Evolutionary conservation across 441 rosid genomes (phyloP).

Genomic region (Bocquillonia castaneifolia): DNA sequence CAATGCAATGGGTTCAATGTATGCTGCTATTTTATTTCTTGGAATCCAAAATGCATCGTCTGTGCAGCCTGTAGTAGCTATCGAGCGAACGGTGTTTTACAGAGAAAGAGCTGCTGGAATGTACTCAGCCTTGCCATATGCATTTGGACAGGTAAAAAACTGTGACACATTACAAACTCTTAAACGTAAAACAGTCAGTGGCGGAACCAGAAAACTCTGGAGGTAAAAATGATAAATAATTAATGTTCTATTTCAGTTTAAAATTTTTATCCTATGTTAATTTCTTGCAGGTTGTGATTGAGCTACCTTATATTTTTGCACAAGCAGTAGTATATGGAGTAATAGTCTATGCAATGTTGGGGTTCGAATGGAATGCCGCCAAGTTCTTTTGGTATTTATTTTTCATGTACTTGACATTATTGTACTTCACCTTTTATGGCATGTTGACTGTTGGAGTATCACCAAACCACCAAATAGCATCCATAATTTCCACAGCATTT

Average conservation of each 20-base stretch:
- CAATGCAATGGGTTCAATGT: conserved; percentile 64
- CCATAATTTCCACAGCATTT: conserved; percentile 45
- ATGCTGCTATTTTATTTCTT: conserved; percentile 52
- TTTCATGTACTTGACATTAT: conserved; percentile 54
- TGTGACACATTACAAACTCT: background rate
- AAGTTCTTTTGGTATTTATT: conserved; percentile 75
- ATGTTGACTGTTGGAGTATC: conserved; percentile 68
- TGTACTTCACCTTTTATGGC: conserved; percentile 72
- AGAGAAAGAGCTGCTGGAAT: conserved; percentile 69
- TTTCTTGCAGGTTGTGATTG: conserved; percentile 44
- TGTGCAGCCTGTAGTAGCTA: conserved; percentile 52
- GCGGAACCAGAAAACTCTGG: no score
- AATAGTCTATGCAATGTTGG: conserved; percentile 62
- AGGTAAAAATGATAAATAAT: no score
- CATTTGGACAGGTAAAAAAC: conserved; percentile 45
- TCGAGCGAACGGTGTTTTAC: conserved; percentile 61
- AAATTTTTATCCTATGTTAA: background rate
- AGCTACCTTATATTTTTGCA: conserved; percentile 49
- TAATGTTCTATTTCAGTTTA: background rate
- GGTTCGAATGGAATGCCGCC: conserved; percentile 49
- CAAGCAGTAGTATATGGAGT: conserved; percentile 49
- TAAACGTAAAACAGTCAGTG: background rate
- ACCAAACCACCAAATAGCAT: conserved; percentile 61
- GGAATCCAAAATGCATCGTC: conserved; percentile 53
- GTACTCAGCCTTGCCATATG: conserved; percentile 65